These are phyloP conservation scores for Podaxis sp. DNA, from an alignment of 768 basidiomycete species.

Conservation along the genomic window DNA sequence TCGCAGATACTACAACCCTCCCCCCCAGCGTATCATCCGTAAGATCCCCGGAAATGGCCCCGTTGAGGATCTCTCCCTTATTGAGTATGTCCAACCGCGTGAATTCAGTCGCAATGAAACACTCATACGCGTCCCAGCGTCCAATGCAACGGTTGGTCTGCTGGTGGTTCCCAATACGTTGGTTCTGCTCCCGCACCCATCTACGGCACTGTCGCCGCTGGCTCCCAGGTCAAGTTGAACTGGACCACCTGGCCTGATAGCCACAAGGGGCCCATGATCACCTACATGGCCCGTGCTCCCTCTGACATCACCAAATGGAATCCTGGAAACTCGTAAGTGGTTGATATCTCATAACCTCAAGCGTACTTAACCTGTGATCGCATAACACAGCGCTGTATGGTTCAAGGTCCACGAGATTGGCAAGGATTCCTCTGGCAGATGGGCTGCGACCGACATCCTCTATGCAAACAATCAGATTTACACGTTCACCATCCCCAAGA, in stretches of 20 bases:
- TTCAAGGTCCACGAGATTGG: constrained; percentile 46
- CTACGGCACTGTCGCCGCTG: constrained; percentile 37
- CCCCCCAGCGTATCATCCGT: constrained; percentile 37
- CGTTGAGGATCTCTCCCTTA: constrained; percentile 34
- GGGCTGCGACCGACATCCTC: constrained; percentile 42
- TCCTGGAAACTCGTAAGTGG: constrained; percentile 33
- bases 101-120: not conserved
- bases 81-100: constrained; percentile 23
- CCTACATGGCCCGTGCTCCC: constrained; percentile 43
- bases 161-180: constrained; percentile 16
- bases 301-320: constrained; percentile 39
- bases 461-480: constrained; percentile 35
- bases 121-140: constrained; percentile 16
- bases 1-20: constrained; percentile 26
- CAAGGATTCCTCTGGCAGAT: constrained; percentile 38
- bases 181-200: constrained; percentile 36
- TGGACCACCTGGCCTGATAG: constrained; percentile 38
- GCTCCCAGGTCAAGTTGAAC: constrained; percentile 35
- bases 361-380: not conserved
- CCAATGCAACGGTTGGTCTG: constrained; percentile 30
- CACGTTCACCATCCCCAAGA: constrained; percentile 42
- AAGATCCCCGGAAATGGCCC: constrained; percentile 37
- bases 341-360: not conserved
- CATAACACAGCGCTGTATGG: constrained; percentile 38
- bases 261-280: constrained; percentile 40